A percentile compares a stretch with the other conserved stretches of the same genome.
Evolutionary conservation across 257 asterid genomes (phyloP).

Genomic region (Osmanthus fragrans): DNA sequence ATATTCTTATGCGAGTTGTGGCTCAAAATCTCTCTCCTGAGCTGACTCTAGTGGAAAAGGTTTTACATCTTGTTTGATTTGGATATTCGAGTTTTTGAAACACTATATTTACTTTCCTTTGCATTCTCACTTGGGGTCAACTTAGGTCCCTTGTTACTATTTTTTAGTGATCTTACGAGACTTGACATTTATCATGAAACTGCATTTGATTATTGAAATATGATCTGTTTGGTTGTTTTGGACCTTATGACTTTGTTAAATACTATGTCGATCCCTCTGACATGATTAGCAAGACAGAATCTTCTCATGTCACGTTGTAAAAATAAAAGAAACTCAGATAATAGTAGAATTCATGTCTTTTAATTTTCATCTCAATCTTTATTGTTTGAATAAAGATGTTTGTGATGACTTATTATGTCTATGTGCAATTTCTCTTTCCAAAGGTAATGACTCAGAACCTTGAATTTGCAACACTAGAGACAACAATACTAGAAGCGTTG

Average conservation of each 20-base stretch:
- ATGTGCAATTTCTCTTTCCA: slow-evolving; percentile 23
- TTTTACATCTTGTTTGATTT: slow-evolving; percentile 28
- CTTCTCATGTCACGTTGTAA: background rate
- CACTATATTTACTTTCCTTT: background rate
- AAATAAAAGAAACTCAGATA: background rate
- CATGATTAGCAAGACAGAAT: no score
- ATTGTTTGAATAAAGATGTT: slow-evolving; percentile 18
- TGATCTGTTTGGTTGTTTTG: background rate
- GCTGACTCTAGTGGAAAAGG: slow-evolving; percentile 91
- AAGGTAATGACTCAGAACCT: slow-evolving; percentile 94
- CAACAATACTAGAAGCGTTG: slow-evolving; percentile 84
- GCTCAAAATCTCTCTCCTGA: slow-evolving; percentile 88
- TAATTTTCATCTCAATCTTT: slow-evolving; percentile 7
- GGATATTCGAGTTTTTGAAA: slow-evolving; percentile 15
- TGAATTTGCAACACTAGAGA: slow-evolving; percentile 78
- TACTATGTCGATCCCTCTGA: background rate
- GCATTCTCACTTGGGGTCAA: slow-evolving; percentile 4
- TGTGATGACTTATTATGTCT: slow-evolving; percentile 24
- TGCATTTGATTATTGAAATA: background rate
- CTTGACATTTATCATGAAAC: slow-evolving; percentile 12
- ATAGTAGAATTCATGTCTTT: slow-evolving; percentile 14
- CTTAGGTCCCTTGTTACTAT: background rate
- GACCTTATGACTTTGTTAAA: background rate
- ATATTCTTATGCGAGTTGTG: slow-evolving; percentile 87
- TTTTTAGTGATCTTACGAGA: background rate